Evolutionary conservation across 805 yeast species (phyloP).

Genomic region (Wickerhamiella vanderwaltii): DNA sequence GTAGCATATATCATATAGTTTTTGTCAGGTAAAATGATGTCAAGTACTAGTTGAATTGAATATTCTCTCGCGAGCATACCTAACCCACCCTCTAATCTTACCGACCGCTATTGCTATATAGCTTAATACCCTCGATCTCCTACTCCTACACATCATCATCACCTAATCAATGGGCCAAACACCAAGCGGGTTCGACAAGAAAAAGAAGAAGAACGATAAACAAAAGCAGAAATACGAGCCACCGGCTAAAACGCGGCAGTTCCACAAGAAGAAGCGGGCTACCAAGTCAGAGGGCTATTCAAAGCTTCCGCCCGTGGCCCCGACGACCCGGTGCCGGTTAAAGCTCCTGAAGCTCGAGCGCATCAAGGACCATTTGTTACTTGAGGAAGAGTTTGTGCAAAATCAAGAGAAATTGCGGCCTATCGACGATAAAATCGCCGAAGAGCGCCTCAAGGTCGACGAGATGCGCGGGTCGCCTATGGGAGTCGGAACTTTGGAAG

Average conservation of each 20-base stretch:
- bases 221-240: constrained; percentile 69
- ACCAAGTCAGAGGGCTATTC: constrained; percentile 81
- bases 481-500: constrained; percentile 93
- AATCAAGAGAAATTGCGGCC: constrained; percentile 93
- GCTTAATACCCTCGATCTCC: too few species aligned
- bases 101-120: too few species aligned
- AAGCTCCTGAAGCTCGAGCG: constrained; percentile 86
- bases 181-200: constrained; percentile 22
- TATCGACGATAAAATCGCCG: constrained; percentile 91
- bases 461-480: constrained; percentile 93
- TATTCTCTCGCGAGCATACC: too few species aligned
- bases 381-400: constrained; percentile 92
- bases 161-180: constrained; percentile 26
- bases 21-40: too few species aligned
- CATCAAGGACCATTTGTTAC: constrained; percentile 85
- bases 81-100: too few species aligned
- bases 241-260: constrained; percentile 78
- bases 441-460: constrained; percentile 88
- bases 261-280: constrained; percentile 78
- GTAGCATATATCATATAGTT: too few species aligned
- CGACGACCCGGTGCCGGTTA: constrained; percentile 86
- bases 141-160: too few species aligned
- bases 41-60: too few species aligned
- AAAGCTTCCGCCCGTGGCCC: constrained; percentile 76
- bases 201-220: constrained; percentile 39